These are phyloP conservation scores for Acorus calamus DNA, from an alignment of 106 monocot genomes.

Conservation along the genomic window DNA sequence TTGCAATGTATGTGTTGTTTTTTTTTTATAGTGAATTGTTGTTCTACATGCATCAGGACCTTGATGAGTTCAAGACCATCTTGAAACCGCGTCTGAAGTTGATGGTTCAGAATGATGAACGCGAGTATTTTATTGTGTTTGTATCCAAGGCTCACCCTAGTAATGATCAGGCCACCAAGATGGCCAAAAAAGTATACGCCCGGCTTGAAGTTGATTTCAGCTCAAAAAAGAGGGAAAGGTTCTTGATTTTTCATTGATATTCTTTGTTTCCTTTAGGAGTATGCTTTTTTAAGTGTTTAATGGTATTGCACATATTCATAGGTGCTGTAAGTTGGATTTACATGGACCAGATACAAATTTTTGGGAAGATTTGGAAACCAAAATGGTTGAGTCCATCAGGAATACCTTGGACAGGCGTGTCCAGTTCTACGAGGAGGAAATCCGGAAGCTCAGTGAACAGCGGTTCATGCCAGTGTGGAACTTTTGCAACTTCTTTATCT, in stretches of 20 bases:
- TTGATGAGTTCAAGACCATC: constrained; percentile 98
- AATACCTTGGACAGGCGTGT: constrained; percentile 86
- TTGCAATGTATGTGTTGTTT: not conserved
- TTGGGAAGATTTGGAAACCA: constrained; percentile 94
- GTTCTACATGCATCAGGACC: constrained; percentile 41
- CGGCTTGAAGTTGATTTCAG: constrained; percentile 91
- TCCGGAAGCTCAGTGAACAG: constrained; percentile 87
- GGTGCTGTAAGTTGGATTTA: constrained; percentile 90
- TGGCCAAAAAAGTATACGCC: constrained; percentile 87
- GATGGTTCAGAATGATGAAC: constrained; percentile 96
- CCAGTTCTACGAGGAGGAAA: constrained; percentile 96
- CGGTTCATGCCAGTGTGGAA: constrained; percentile 90
- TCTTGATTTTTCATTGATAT: not conserved
- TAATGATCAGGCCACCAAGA: constrained; percentile 80
- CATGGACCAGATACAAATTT: constrained; percentile 63
- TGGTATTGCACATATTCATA: constrained; percentile 7
- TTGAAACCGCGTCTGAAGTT: constrained; percentile 86
- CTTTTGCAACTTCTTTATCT: constrained; percentile 94
- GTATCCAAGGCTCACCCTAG: constrained; percentile 84
- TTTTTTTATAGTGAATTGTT: constrained; percentile 2
- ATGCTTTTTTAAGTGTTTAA: not conserved
- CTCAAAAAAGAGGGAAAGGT: constrained; percentile 93
- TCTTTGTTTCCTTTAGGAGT: not conserved
- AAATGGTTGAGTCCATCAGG: constrained; percentile 79
- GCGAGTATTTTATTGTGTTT: constrained; percentile 95